phyloP scores from a whole-genome alignment of 2,329 filamentous ascomycete species.

The Neophaeococcomyces mojaviensis region DNA sequence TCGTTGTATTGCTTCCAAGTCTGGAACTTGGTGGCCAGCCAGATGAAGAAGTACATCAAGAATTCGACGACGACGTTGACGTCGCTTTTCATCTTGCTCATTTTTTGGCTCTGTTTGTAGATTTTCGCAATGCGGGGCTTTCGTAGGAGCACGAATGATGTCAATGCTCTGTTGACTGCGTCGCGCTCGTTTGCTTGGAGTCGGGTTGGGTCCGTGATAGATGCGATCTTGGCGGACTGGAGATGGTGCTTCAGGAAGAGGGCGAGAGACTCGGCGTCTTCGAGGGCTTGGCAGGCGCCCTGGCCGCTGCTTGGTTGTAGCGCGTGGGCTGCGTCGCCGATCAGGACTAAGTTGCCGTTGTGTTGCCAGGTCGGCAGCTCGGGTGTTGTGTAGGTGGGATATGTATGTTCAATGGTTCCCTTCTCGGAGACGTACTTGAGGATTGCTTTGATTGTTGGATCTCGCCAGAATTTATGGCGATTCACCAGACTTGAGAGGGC shows the following conservation, averaged over 20 bases:
- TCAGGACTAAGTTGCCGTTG: slow-evolving; percentile 23
- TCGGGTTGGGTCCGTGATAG: too few relatives aligned
- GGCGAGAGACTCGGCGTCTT: slow-evolving; percentile 36
- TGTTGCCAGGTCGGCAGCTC: slow-evolving; percentile 40
- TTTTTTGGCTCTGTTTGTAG: slow-evolving; percentile 26
- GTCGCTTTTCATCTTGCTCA: slow-evolving; percentile 30
- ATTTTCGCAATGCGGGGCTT: slow-evolving; percentile 30
- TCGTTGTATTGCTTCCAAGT: slow-evolving; percentile 13
- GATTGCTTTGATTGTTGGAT: slow-evolving; percentile 38
- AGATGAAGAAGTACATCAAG: slow-evolving; percentile 32
- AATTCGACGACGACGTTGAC: slow-evolving; percentile 31
- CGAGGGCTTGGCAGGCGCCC: slow-evolving; percentile 34
- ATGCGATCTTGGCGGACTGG: too few relatives aligned
- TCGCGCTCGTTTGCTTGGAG: neutral
- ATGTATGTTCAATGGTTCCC: slow-evolving; percentile 31
- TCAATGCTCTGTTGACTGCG: slow-evolving; percentile 25
- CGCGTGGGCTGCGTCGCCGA: slow-evolving; percentile 29
- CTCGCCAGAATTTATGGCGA: slow-evolving; percentile 40
- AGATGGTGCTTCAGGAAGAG: slow-evolving; percentile 34
- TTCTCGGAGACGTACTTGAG: slow-evolving; percentile 31
- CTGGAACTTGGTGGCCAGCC: slow-evolving; percentile 28
- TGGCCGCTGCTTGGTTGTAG: slow-evolving; percentile 30
- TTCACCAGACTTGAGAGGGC: slow-evolving; percentile 24
- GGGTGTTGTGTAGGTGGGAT: slow-evolving; percentile 43
- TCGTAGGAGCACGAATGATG: slow-evolving; percentile 29